These are phyloP conservation scores for Rickenella mellea DNA, from an alignment of 768 basidiomycete genomes.

Conservation along the genomic window DNA sequence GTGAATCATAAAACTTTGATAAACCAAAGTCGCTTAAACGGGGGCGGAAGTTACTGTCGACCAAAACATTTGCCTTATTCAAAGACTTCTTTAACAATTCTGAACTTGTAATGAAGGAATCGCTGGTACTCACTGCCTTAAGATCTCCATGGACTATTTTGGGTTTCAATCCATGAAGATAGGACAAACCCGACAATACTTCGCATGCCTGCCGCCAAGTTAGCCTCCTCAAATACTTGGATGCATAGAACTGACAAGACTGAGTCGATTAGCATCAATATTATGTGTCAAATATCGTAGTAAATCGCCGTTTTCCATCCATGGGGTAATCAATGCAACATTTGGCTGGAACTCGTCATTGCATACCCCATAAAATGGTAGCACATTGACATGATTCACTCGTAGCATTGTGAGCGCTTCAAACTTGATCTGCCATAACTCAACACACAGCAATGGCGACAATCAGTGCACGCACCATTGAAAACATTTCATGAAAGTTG, in stretches of 20 bases:
- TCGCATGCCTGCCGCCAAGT: neutral
- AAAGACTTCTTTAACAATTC: no score
- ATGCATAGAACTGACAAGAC: no score
- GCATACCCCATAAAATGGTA: conserved; percentile 11
- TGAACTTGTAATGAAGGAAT: no score
- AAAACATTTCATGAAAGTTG: no score
- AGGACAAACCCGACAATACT: neutral
- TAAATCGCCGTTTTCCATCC: conserved; percentile 11
- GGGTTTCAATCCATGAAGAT: conserved; percentile 41
- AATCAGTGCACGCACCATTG: no score
- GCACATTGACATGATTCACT: conserved; percentile 12
- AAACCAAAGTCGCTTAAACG: neutral
- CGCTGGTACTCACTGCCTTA: conserved; percentile 51
- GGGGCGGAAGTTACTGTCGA: neutral
- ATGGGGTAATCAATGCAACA: conserved; percentile 1
- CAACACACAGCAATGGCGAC: neutral
- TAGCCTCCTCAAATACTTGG: no score
- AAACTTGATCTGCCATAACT: conserved; percentile 4
- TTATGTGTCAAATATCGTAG: conserved; percentile 4
- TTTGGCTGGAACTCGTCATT: neutral
- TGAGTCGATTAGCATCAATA: no score
- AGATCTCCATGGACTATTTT: conserved; percentile 52
- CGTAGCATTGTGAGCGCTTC: conserved; percentile 12
- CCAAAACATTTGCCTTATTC: neutral
- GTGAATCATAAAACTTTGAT: neutral